phyloP scores from a whole-genome alignment of 495 filamentous ascomycete species.

The Annulohypoxylon maeteangense region DNA sequence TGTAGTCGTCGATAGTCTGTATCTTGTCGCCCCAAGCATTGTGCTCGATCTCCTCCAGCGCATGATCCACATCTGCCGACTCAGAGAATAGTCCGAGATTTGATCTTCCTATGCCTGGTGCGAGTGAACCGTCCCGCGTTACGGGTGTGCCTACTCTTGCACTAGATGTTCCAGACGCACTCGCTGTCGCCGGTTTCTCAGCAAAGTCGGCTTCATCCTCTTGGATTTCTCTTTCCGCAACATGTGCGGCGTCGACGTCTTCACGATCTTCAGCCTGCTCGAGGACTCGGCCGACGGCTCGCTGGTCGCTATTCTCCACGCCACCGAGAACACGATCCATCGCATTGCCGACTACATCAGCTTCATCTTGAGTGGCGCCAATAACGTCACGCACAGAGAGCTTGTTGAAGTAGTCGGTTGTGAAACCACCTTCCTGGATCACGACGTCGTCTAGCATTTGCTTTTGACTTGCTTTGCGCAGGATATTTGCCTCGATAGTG shows the following conservation, averaged over 20 bases:
- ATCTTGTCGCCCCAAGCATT: constrained; percentile 66
- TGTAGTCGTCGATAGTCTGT: constrained; percentile 82
- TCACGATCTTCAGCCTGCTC: constrained; percentile 93
- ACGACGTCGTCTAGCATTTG: constrained; percentile 97
- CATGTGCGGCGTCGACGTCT: constrained; percentile 85
- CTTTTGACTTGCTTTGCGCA: constrained; percentile 96
- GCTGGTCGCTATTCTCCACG: constrained; percentile 57
- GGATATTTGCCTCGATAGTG: constrained; percentile 98
- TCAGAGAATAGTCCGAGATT: constrained; percentile 56
- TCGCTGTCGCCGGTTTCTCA: constrained; percentile 70
- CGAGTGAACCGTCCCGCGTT: constrained; percentile 57
- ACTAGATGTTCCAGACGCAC: constrained; percentile 56
- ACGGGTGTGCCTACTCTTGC: constrained; percentile 57
- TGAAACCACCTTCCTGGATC: constrained; percentile 98
- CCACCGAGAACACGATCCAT: constrained; percentile 87
- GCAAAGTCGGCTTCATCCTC: constrained; percentile 92
- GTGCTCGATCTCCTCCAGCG: constrained; percentile 59
- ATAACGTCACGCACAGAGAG: constrained; percentile 76
- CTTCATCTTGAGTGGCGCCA: constrained; percentile 56
- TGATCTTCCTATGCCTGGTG: constrained; percentile 47
- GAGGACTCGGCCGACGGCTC: constrained; percentile 69
- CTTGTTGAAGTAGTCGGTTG: constrained; percentile 95
- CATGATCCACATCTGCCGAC: constrained; percentile 51
- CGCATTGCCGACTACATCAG: constrained; percentile 70
- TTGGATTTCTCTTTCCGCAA: constrained; percentile 88